These are phyloP conservation scores for Neurospora hispaniola DNA, from an alignment of 495 filamentous ascomycete genomes.

Conservation along the genomic window DNA sequence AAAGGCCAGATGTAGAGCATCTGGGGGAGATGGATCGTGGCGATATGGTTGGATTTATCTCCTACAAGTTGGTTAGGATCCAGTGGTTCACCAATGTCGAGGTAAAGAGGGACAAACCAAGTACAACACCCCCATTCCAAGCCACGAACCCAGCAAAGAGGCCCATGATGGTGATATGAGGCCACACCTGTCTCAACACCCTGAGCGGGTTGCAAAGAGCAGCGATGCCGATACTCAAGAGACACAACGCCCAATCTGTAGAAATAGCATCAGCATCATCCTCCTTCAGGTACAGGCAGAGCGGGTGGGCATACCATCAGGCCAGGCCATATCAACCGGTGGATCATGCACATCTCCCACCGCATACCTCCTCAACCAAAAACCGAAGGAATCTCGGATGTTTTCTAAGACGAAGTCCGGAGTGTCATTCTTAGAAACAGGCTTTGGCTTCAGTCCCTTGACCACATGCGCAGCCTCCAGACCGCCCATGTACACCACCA, in stretches of 20 bases:
- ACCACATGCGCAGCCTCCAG: slow-evolving; percentile 49
- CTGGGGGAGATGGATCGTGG: slow-evolving; percentile 79
- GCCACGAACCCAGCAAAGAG: slow-evolving; percentile 65
- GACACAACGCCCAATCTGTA: slow-evolving; percentile 36
- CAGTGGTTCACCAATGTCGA: not conserved
- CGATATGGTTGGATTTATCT: slow-evolving; percentile 88
- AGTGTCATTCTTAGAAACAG: slow-evolving; percentile 10
- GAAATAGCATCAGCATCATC: not conserved
- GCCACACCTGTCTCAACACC: slow-evolving; percentile 44
- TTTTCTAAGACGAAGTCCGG: slow-evolving; percentile 3
- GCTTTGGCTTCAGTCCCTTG: slow-evolving; percentile 23
- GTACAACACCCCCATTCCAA: slow-evolving; percentile 85
- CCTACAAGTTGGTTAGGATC: slow-evolving; percentile 32
- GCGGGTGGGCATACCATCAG: slow-evolving; percentile 39
- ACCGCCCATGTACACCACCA: slow-evolving; percentile 73
- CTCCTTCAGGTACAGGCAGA: not conserved
- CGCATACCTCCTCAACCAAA: slow-evolving; percentile 26
- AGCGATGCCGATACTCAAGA: slow-evolving; percentile 49
- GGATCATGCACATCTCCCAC: slow-evolving; percentile 57
- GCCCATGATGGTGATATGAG: slow-evolving; percentile 56
- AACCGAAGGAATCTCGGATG: slow-evolving; percentile 13
- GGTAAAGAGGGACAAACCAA: slow-evolving; percentile 44
- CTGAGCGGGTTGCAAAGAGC: slow-evolving; percentile 39
- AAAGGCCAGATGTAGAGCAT: slow-evolving; percentile 94
- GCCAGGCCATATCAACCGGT: slow-evolving; percentile 39